Base-by-base conservation (phyloP, 2,329 filamentous ascomycete species). In the Nigrospora oryzae region DNA sequence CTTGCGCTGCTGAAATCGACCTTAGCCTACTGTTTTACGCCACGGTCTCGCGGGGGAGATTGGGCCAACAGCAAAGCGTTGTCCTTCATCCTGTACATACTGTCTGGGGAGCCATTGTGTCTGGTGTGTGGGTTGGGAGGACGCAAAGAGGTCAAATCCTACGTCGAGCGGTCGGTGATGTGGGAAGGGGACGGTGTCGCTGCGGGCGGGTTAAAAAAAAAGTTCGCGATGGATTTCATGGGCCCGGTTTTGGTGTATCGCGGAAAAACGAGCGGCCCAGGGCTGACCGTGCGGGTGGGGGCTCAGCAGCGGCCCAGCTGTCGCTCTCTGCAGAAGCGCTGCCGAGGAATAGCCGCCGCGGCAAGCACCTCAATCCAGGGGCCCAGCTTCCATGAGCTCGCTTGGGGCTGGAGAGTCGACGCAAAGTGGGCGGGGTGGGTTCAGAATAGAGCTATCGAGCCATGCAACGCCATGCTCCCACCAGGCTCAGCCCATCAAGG, bases 11-110 rank as follows among this genome's bases (percentile, higher is more conserved):
- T 80, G 63, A 70, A 68, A 66, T 70, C 71, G 71, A 70, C 75
- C 79, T 94, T 91, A 96, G 90, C 93, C 91, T 96, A 95, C 91
- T 97, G 90, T 81, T 85, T 80, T 66, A 73, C 68, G 74, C 74
- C 71, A 71, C 71, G 60, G 68, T 71, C 68, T 65, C 61, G 57
- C 58, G 55, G 54, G 49, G 59, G 63, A 66, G 64, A 68, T 68
- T 71, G 75, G 75, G 78, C 83, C 80, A 87, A 86, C 89, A 95
- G 89, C 89, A 95, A 94, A 95, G 89, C 89, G 73, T 70, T 85
- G 78, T 73, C 68, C 23, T 70, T 66, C 58, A 55, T 60, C 58
- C 61, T 58, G 70, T 81, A 95, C 89, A 74, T 95, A 96, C 90
- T 75, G 84, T 79, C 73, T 77, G 77, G 71, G 84, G 79, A 82